Base-by-base conservation (phyloP, 2,329 filamentous ascomycete genomes). In the Stemphylium vesicarium region DNA sequence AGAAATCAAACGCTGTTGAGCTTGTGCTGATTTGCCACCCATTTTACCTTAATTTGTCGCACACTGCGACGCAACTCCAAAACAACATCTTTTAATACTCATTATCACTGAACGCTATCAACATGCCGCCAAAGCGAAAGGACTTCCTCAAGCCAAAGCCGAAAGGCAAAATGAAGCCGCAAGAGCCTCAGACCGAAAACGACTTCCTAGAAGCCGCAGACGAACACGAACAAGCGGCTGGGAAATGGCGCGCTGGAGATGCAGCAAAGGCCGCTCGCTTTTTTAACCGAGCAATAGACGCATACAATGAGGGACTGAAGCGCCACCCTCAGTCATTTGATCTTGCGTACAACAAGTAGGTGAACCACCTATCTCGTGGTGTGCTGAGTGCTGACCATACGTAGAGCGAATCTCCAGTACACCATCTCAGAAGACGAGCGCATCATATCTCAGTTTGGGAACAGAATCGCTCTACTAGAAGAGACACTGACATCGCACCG, bases 191-290 rank as follows among this genome's bases (percentile, higher is more conserved):
- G 52, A 85, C 84, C 1, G 85, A 85, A 46, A 87, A 90, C 76
- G 88, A 90, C 60, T 91, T 85, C 64, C 80, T 89, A 47, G 86
- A 85, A 57, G 84, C 82, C 20, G 88, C 87, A 10, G 88, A 90
- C 49, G 84, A 87, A 29, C 81, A 86, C 56, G 88, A 92, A 75
- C 86, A 90, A 72, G 85, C 85, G 4, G 88, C 87, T 6, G 87
- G 88, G 58, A 92, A 92, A 81, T 90, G 88, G 85, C 81, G 88
- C 44, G 87, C 83, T 33, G 89, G 88, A 18, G 88, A 92, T 70
- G 82, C 86, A 16, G 83, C 80, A 43, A 91, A 91, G 65, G 83
- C 84, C 4, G 80, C 81, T 59, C 79, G 85, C 41, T 85, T 85
- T 62, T 86, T 85, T 68, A 80, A 85, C 60, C 80, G 87, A 57